Conservation (phyloP, 2,329 filamentous ascomycete species). For the Mycogone perniciosa region DNA sequence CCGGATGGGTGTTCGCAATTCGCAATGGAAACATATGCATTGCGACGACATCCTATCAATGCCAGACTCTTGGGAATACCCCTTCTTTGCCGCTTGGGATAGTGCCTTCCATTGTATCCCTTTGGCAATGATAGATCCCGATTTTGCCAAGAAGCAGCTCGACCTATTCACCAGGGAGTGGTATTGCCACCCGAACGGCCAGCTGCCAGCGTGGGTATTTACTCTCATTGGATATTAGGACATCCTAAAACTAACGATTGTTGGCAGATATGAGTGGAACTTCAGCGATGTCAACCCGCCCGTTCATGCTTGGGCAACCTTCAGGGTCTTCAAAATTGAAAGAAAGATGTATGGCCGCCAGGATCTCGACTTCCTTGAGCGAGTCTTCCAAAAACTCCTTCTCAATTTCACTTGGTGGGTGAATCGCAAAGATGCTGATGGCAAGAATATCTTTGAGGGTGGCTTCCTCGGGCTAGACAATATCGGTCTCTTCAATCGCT, state of each 20-base stretch:
- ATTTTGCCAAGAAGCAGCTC: conserved; percentile 96
- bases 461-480: conserved; percentile 95
- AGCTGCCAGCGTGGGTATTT: conserved; percentile 69
- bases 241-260: conserved; percentile 11
- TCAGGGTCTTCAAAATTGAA: conserved; percentile 96
- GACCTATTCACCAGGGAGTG: conserved; percentile 94
- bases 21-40: conserved; percentile 90
- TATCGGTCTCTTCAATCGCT: conserved; percentile 95
- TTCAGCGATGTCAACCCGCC: conserved; percentile 96
- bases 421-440: conserved; percentile 88
- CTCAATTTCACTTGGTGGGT: conserved; percentile 99
- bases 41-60: conserved; percentile 94
- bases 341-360: conserved; percentile 93
- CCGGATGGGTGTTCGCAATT: conserved; percentile 76
- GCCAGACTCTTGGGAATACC: conserved; percentile 98
- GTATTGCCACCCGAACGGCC: conserved; percentile 98
- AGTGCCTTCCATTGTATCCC: conserved; percentile 96
- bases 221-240: too few species aligned
- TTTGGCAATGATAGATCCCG: conserved; percentile 92
- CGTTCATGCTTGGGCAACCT: conserved; percentile 93
- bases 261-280: conserved; percentile 77
- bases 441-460: conserved; percentile 96
- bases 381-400: conserved; percentile 91
- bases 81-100: conserved; percentile 97
- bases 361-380: conserved; percentile 90